Percentiles rank a stretch among this genome's conserved stretches.
These are phyloP conservation scores for Corynascus novoguineensis DNA, from an alignment of 495 filamentous ascomycete genomes.

Conservation along the genomic window DNA sequence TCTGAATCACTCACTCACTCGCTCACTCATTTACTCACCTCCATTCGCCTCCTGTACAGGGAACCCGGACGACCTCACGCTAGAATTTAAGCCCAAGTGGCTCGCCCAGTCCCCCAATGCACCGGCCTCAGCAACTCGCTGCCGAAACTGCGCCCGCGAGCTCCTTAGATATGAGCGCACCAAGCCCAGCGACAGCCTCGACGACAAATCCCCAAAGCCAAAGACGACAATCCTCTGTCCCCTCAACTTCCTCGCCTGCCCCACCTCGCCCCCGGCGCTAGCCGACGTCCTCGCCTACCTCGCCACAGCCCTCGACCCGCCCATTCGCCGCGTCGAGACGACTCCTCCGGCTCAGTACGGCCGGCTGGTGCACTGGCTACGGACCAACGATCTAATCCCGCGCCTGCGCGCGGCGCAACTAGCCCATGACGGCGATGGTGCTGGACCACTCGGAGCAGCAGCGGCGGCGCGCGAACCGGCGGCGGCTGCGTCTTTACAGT, in stretches of 20 bases:
- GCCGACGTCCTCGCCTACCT: slow-evolving; percentile 2
- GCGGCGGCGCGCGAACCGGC: too few relatives aligned
- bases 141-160: slow-evolving; percentile 79
- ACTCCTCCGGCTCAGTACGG: background rate
- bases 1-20: too few relatives aligned
- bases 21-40: too few relatives aligned
- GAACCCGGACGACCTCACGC: slow-evolving; percentile 37
- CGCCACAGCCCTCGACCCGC: background rate
- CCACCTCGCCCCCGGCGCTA: background rate
- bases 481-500: too few relatives aligned
- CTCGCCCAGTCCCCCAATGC: slow-evolving; percentile 76
- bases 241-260: slow-evolving; percentile 22
- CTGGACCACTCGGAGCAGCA: slow-evolving; percentile 36
- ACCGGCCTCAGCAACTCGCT: slow-evolving; percentile 57
- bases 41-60: slow-evolving; percentile 8
- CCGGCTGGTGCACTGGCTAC: slow-evolving; percentile 25
- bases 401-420: slow-evolving; percentile 47
- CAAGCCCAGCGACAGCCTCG: background rate
- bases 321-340: background rate
- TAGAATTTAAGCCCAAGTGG: slow-evolving; percentile 97
- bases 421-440: slow-evolving; percentile 44
- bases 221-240: slow-evolving; percentile 22
- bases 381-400: slow-evolving; percentile 33
- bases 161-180: slow-evolving; percentile 38
- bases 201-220: background rate